Evolutionary conservation across 768 basidiomycete species (phyloP).

Genomic region (Trametes sanguinea): DNA sequence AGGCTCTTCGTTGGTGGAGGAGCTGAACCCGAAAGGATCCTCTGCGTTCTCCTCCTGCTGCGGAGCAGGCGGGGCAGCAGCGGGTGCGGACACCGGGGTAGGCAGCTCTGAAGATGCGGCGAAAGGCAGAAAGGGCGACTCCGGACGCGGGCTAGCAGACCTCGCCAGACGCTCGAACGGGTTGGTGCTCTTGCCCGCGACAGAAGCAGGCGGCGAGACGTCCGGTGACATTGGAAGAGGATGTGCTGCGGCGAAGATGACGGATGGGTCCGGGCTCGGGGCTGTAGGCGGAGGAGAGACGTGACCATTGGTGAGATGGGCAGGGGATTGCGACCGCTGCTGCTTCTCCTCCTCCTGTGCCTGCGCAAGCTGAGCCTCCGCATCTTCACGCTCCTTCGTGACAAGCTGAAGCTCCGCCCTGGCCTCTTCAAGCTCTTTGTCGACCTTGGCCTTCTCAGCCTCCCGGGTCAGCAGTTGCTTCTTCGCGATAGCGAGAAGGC

Average conservation of each 20-base stretch:
- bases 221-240: slow-evolving; percentile 39
- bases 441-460: slow-evolving; percentile 64
- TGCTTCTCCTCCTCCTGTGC: slow-evolving; percentile 21
- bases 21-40: slow-evolving; percentile 57
- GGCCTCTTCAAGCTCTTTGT: slow-evolving; percentile 74
- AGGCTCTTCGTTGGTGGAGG: slow-evolving; percentile 29
- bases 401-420: slow-evolving; percentile 51
- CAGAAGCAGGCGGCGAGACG: slow-evolving; percentile 50
- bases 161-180: slow-evolving; percentile 79
- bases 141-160: slow-evolving; percentile 49
- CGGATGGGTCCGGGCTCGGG: slow-evolving; percentile 23
- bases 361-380: slow-evolving; percentile 51
- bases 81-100: slow-evolving; percentile 29
- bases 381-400: slow-evolving; percentile 57
- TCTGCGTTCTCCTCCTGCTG: slow-evolving; percentile 30
- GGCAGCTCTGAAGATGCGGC: slow-evolving; percentile 39
- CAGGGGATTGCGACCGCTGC: neutral
- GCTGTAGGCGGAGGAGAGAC: slow-evolving; percentile 22
- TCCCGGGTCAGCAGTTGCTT: slow-evolving; percentile 92
- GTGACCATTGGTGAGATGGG: slow-evolving; percentile 28
- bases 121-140: slow-evolving; percentile 64
- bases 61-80: slow-evolving; percentile 30
- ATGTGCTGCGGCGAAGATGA: slow-evolving; percentile 62
- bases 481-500: slow-evolving; percentile 89
- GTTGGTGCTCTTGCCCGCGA: slow-evolving; percentile 77